A percentile compares a stretch with the other conserved stretches of the same genome.
Evolutionary conservation across 768 basidiomycete genomes (phyloP).

Genomic region (Sporobolomyces pararoseus): DNA sequence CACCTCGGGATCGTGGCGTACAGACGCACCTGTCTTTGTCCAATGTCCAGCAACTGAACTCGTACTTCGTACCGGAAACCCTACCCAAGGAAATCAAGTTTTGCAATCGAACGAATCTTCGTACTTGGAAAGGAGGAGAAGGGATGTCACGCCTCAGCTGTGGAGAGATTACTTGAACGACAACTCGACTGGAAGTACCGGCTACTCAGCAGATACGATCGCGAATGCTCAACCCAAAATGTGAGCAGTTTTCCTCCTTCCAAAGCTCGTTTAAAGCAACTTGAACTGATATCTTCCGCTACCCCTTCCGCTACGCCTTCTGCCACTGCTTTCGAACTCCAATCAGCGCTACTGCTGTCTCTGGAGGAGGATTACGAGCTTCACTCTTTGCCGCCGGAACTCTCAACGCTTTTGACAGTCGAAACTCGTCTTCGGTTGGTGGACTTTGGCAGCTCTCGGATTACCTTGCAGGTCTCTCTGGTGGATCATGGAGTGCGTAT

Average conservation of each 20-base stretch:
- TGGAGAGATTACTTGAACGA: constrained; percentile 64
- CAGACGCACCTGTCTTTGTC: constrained; percentile 24
- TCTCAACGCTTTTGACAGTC: constrained; percentile 60
- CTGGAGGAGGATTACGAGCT: constrained; percentile 68
- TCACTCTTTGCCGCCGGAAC: constrained; percentile 65
- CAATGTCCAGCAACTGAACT: constrained; percentile 15
- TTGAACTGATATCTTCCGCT: too few relatives aligned
- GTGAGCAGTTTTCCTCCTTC: not conserved
- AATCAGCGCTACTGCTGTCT: constrained; percentile 61
- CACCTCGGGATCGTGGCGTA: too few relatives aligned
- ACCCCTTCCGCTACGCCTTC: too few relatives aligned
- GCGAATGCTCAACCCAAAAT: constrained; percentile 3
- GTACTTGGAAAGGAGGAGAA: constrained; percentile 55
- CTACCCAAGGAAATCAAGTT: constrained; percentile 51
- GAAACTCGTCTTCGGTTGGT: constrained; percentile 61
- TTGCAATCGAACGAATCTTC: constrained; percentile 56
- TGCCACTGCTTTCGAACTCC: constrained; percentile 42
- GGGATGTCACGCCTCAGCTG: constrained; percentile 53
- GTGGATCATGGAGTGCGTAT: constrained; percentile 39
- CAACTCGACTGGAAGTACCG: constrained; percentile 50
- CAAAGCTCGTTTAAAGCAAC: not conserved
- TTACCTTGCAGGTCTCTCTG: constrained; percentile 62
- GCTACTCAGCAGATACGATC: constrained; percentile 4
- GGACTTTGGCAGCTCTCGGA: constrained; percentile 68
- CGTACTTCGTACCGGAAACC: constrained; percentile 13